Conservation (phyloP, 257 asterid species). For the Marsdenia floribunda region DNA sequence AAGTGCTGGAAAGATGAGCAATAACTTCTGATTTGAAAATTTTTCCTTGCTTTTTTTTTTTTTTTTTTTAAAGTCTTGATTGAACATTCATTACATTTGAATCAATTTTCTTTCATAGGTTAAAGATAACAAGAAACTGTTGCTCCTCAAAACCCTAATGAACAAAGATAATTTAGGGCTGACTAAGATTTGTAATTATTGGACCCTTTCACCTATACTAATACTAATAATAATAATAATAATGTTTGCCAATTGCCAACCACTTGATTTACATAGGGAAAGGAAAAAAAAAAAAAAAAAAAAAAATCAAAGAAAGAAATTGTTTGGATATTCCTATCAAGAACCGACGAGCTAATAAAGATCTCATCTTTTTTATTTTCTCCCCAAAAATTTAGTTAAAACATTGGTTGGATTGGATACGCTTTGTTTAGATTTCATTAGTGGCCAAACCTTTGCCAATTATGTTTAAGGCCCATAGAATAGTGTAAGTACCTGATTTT, state of each 20-base stretch:
- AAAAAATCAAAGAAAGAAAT: not conserved
- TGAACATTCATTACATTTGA: not conserved
- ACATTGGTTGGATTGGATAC: conserved; percentile 17
- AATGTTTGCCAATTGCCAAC: too few species aligned
- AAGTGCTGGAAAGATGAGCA: not conserved
- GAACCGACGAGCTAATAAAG: not conserved
- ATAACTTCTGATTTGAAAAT: not conserved
- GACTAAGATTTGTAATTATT: not conserved
- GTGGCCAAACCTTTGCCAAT: conserved; percentile 9
- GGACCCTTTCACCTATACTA: not conserved
- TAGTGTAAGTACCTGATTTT: not conserved
- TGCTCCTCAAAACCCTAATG: not conserved
- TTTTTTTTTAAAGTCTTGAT: not conserved
- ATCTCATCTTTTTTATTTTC: not conserved
- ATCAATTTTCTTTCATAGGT: not conserved
- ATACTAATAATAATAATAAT: too few species aligned
- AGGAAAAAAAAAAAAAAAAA: not conserved
- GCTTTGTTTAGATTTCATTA: conserved; percentile 11
- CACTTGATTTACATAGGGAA: too few species aligned
- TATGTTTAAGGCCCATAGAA: conserved; percentile 16
- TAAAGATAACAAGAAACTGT: not conserved
- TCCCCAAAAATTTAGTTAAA: conserved; percentile 5
- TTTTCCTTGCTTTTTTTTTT: too few species aligned
- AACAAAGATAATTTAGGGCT: not conserved
- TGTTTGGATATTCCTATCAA: conserved; percentile 12